Evolutionary conservation across 805 yeast genomes (phyloP).

Genomic region (Saccharomycopsis fibuligera): DNA sequence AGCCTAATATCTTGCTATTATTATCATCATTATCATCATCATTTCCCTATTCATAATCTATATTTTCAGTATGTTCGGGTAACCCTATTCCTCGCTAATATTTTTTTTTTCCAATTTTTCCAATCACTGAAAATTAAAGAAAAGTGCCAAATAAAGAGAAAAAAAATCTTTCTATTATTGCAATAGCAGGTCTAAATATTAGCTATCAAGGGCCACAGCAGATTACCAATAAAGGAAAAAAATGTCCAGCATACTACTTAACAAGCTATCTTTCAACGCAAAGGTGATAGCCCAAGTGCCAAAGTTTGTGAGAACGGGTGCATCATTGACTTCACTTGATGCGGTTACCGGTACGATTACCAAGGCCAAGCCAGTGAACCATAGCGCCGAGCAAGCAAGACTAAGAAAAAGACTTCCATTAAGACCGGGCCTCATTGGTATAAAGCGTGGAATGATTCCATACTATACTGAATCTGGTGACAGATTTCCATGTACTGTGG

Average conservation of each 20-base stretch:
- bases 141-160: too few relatives aligned
- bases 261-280: not conserved
- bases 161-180: too few relatives aligned
- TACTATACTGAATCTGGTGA: slow-evolving; percentile 68
- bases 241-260: not conserved
- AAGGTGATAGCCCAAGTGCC: slow-evolving; percentile 21
- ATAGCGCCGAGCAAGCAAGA: slow-evolving; percentile 64
- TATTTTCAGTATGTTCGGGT: too few relatives aligned
- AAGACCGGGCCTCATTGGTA: slow-evolving; percentile 80
- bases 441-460: slow-evolving; percentile 86
- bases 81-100: too few relatives aligned
- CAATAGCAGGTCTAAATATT: too few relatives aligned
- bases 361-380: slow-evolving; percentile 31
- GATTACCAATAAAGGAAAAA: not conserved
- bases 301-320: slow-evolving; percentile 29
- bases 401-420: slow-evolving; percentile 62
- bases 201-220: not conserved
- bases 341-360: slow-evolving; percentile 23
- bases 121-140: too few relatives aligned
- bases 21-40: too few relatives aligned
- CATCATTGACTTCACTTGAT: slow-evolving; percentile 33
- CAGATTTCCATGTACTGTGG: slow-evolving; percentile 75
- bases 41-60: too few relatives aligned
- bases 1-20: too few relatives aligned
- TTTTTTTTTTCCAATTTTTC: too few relatives aligned